Percentiles rank a stretch among this genome's conserved stretches.
phyloP scores from a whole-genome alignment of 331 rosid species.

The Telfairia occidentalis region DNA sequence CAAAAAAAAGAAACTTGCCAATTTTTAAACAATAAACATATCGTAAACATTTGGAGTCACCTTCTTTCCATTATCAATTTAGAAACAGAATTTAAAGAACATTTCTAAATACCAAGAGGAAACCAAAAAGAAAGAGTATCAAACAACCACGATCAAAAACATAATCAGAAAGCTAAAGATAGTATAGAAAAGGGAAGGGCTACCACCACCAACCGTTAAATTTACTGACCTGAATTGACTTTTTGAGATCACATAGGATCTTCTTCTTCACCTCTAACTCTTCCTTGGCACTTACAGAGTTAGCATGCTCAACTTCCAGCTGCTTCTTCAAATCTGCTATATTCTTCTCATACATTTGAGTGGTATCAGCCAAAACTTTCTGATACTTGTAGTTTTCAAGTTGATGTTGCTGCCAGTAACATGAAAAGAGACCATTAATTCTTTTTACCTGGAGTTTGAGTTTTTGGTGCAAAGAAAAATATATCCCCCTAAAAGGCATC shows the following conservation, averaged over 20 bases:
- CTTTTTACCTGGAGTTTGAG: not conserved
- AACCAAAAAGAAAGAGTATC: not conserved
- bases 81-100: not conserved
- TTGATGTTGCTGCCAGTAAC: slow-evolving; percentile 47
- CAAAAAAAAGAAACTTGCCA: no score
- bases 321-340: slow-evolving; percentile 36
- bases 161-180: not conserved
- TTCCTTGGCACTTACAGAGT: slow-evolving; percentile 22
- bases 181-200: not conserved
- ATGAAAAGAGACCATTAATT: slow-evolving; percentile 21
- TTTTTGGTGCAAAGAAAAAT: not conserved
- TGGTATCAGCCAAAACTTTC: slow-evolving; percentile 51
- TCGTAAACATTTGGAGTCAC: not conserved
- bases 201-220: not conserved
- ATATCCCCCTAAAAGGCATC: not conserved
- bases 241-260: slow-evolving; percentile 35
- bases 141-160: not conserved
- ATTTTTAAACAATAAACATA: not conserved
- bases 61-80: not conserved
- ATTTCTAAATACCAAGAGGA: not conserved
- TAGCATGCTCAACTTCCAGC: slow-evolving; percentile 31
- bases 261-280: slow-evolving; percentile 22
- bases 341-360: slow-evolving; percentile 59
- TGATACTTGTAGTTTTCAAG: slow-evolving; percentile 43
- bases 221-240: slow-evolving; percentile 31